These are phyloP conservation scores for Pythium utonaiense DNA, from an alignment of 352 stramenopile species.

Conservation along the genomic window DNA sequence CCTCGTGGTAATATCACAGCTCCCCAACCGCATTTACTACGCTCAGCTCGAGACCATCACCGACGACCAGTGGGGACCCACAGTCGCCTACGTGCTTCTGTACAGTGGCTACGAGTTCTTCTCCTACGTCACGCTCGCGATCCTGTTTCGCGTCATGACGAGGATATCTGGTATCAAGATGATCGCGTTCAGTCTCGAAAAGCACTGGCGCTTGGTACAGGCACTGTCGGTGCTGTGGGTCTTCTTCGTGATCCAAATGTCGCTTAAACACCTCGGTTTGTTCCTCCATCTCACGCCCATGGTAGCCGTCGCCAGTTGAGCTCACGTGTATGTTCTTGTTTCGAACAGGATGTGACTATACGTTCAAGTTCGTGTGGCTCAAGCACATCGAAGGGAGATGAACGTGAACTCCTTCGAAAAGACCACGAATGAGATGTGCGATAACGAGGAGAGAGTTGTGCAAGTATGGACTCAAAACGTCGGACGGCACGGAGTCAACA, in stretches of 20 bases:
- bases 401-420: no score
- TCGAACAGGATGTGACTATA: no score
- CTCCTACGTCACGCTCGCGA: slow-evolving; percentile 20
- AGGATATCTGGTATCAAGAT: slow-evolving; percentile 16
- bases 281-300: no score
- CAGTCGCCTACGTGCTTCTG: slow-evolving; percentile 6
- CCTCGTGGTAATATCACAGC: slow-evolving; percentile 3
- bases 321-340: no score
- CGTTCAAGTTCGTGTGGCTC: no score
- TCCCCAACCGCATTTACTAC: slow-evolving; percentile 29
- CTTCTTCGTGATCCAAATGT: slow-evolving; percentile 16
- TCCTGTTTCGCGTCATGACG: slow-evolving; percentile 21
- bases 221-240: slow-evolving; percentile 18
- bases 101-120: slow-evolving; percentile 29
- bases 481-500: no score
- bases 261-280: slow-evolving; percentile 11
- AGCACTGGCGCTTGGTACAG: slow-evolving; percentile 26
- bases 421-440: no score
- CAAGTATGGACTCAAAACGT: no score
- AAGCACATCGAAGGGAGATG: no score
- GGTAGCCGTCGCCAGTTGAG: no score
- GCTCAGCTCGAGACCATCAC: slow-evolving; percentile 4
- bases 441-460: no score
- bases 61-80: not conserved
- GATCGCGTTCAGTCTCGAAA: slow-evolving; percentile 30